phyloP scores from a whole-genome alignment of 176 grass and related monocot species.

The Musa schizocarpa region DNA sequence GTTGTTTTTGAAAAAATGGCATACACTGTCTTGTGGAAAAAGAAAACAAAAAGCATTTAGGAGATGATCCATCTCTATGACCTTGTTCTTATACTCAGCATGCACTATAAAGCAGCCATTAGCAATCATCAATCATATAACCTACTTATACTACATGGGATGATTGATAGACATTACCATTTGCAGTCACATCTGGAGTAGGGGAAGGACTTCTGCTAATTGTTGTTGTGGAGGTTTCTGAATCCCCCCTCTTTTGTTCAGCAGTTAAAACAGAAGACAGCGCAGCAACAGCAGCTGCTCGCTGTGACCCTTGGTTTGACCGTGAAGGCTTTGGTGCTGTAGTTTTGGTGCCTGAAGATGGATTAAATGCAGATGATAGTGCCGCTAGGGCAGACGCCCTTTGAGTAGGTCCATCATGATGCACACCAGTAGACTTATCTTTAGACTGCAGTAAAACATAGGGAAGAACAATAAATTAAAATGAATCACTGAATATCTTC shows the following conservation, averaged over 20 bases:
- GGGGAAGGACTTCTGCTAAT: conserved; percentile 36
- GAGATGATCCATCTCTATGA: neutral
- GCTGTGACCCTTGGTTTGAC: conserved; percentile 47
- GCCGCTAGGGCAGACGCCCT: neutral
- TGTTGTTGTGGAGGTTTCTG: neutral
- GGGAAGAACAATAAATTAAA: neutral
- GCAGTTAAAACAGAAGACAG: too few species aligned
- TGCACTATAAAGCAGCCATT: neutral
- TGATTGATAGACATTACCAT: conserved; percentile 18
- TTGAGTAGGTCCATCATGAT: neutral
- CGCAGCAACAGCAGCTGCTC: too few species aligned
- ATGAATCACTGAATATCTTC: too few species aligned
- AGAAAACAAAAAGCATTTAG: neutral
- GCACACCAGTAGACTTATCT: conserved; percentile 9
- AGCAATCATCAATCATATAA: neutral
- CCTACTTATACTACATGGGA: too few species aligned
- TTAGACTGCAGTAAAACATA: conserved; percentile 29
- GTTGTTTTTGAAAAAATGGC: too few species aligned
- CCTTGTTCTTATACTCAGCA: too few species aligned
- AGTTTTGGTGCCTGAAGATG: conserved; percentile 47
- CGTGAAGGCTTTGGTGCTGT: conserved; percentile 29
- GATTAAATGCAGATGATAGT: conserved; percentile 4
- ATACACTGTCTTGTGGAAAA: neutral
- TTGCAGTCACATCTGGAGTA: conserved; percentile 6
- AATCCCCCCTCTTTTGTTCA: too few species aligned